Percentiles rank a stretch among this genome's conserved stretches.
Conservation (phyloP, 2,329 filamentous ascomycete species). For the Geosmithia morbida region DNA sequence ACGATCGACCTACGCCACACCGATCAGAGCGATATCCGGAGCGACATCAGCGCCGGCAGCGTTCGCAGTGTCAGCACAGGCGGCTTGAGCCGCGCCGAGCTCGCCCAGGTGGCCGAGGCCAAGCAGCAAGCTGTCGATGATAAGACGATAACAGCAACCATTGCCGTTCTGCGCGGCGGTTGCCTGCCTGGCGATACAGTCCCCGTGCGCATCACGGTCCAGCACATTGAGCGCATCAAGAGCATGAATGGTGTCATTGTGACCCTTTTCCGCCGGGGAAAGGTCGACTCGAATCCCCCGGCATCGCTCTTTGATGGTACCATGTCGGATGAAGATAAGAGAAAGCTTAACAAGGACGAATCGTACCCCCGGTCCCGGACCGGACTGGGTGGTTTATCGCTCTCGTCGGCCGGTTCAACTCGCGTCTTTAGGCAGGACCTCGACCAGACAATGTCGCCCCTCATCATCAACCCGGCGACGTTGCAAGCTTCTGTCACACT, state of each 20-base stretch:
- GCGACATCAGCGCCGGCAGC: constrained; percentile 59
- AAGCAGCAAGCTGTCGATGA: constrained; percentile 37
- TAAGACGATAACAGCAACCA: constrained; percentile 73
- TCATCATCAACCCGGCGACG: constrained; percentile 73
- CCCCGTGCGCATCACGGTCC: constrained; percentile 65
- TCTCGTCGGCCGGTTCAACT: constrained; percentile 74
- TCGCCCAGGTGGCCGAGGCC: constrained; percentile 19
- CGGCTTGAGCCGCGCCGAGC: constrained; percentile 32
- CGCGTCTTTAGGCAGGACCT: constrained; percentile 95
- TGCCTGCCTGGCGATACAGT: constrained; percentile 76
- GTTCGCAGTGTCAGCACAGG: constrained; percentile 51
- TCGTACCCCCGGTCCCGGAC: constrained; percentile 71
- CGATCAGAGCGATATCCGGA: constrained; percentile 40
- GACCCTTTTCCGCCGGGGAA: constrained; percentile 79
- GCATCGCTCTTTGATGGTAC: constrained; percentile 31
- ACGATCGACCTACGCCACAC: constrained; percentile 23
- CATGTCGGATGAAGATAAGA: constrained; percentile 47
- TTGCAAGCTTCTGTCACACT: constrained; percentile 70
- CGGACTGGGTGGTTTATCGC: constrained; percentile 70
- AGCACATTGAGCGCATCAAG: constrained; percentile 79
- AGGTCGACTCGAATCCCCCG: constrained; percentile 64
- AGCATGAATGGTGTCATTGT: constrained; percentile 88
- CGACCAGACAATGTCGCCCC: constrained; percentile 72
- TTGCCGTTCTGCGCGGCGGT: constrained; percentile 70
- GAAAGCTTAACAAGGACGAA: constrained; percentile 62